phyloP scores from a whole-genome alignment of 371 early-diverging fungal species.

The Lichtheimia corymbifera region DNA sequence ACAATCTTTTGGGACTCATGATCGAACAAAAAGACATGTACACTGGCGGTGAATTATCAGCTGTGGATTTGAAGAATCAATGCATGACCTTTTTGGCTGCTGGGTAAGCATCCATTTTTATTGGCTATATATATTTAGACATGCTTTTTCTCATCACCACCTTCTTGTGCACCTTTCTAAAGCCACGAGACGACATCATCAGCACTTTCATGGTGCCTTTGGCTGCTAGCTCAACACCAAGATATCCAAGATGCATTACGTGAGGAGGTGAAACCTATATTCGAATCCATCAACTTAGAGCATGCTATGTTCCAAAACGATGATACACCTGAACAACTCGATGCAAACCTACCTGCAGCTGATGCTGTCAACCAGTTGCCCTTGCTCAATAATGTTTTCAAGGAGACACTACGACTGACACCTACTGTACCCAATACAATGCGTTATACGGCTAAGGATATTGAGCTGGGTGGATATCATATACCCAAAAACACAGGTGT shows the following conservation, averaged over 20 bases:
- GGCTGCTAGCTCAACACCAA: slow-evolving; percentile 49
- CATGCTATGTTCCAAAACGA: slow-evolving; percentile 9
- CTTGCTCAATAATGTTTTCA: slow-evolving; percentile 52
- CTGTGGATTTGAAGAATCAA: slow-evolving; percentile 25
- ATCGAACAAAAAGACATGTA: slow-evolving; percentile 34
- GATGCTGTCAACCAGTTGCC: slow-evolving; percentile 48
- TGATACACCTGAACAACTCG: background rate
- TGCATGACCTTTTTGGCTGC: slow-evolving; percentile 35
- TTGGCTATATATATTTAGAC: background rate
- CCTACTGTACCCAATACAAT: slow-evolving; percentile 54
- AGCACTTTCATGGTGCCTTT: slow-evolving; percentile 57
- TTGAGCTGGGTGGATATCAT: slow-evolving; percentile 38
- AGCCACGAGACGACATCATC: slow-evolving; percentile 60
- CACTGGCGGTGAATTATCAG: slow-evolving; percentile 31
- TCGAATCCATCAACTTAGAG: slow-evolving; percentile 13
- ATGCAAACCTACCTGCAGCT: slow-evolving; percentile 31
- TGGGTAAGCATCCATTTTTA: slow-evolving; percentile 28
- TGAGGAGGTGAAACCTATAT: slow-evolving; percentile 32
- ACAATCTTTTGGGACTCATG: slow-evolving; percentile 35
- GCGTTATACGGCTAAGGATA: slow-evolving; percentile 47
- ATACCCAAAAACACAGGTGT: slow-evolving; percentile 59
- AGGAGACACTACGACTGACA: slow-evolving; percentile 52
- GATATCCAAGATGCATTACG: slow-evolving; percentile 46
- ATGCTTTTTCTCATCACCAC: background rate
- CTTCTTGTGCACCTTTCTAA: background rate